These are phyloP conservation scores for Tolypocladium sp. DNA, from an alignment of 2,329 filamentous ascomycete genomes.

Conservation along the genomic window DNA sequence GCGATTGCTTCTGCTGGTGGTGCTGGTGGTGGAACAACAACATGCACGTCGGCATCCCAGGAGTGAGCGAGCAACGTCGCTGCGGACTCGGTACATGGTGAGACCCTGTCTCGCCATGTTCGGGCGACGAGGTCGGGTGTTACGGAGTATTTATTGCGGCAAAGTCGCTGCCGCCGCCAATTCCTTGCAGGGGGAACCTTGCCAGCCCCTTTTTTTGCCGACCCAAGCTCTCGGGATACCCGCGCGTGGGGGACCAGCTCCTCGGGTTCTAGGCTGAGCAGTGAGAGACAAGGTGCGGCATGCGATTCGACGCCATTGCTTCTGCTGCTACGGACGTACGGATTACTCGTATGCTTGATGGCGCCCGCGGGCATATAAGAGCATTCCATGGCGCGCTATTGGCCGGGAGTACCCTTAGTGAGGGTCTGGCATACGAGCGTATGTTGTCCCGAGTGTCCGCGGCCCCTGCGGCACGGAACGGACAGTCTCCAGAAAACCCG, in stretches of 20 bases:
- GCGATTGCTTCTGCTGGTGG: not conserved
- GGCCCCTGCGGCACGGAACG: not conserved
- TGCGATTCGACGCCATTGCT: not conserved
- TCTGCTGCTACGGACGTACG: no score
- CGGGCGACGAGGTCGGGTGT: not conserved
- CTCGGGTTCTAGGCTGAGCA: conserved; percentile 11
- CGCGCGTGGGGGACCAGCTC: conserved; percentile 15
- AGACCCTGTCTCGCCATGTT: not conserved
- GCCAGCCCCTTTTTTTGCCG: conserved; percentile 21
- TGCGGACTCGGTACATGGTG: not conserved
- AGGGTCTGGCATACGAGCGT: not conserved
- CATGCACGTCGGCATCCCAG: not conserved
- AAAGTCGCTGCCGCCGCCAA: not conserved
- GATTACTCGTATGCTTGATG: not conserved
- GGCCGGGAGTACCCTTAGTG: not conserved
- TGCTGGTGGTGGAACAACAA: not conserved
- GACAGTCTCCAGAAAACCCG: not conserved
- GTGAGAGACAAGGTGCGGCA: not conserved
- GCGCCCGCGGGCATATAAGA: not conserved
- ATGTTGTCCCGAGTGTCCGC: no score
- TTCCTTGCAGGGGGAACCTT: conserved; percentile 15
- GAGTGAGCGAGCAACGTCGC: not conserved
- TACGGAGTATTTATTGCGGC: not conserved
- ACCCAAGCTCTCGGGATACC: conserved; percentile 23
- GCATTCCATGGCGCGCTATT: not conserved